Evolutionary conservation across 305 asterid species (phyloP).

Genomic region (Solanum hybrid): DNA sequence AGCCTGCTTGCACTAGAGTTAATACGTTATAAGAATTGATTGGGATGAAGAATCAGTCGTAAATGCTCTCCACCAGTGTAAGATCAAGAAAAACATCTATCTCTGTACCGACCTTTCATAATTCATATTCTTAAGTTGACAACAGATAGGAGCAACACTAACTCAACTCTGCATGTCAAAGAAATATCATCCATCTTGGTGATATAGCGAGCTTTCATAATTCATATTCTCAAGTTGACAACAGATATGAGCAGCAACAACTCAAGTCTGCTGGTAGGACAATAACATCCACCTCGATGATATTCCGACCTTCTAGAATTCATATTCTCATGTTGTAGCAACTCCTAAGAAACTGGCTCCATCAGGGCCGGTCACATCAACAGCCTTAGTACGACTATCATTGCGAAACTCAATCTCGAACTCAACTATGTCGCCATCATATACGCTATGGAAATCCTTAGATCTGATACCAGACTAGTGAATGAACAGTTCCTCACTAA

Average conservation of each 20-base stretch:
- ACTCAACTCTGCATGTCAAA: neutral
- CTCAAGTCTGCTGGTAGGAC: neutral
- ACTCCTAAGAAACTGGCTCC: neutral
- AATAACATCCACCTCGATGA: neutral
- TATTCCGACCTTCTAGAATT: neutral
- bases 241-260: neutral
- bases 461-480: neutral
- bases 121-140: constrained; percentile 24
- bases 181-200: neutral
- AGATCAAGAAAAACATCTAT: constrained; percentile 13
- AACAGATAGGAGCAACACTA: neutral
- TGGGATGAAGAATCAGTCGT: constrained; percentile 12
- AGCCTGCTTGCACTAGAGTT: constrained; percentile 22
- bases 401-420: neutral
- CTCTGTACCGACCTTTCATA: constrained; percentile 5
- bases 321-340: neutral
- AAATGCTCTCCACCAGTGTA: constrained; percentile 11
- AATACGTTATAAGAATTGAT: constrained; percentile 31
- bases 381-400: neutral
- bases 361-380: neutral
- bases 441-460: neutral
- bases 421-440: neutral
- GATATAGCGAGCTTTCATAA: neutral
- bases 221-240: neutral
- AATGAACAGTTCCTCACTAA: neutral